These are phyloP conservation scores for Diospyros lotus DNA, from an alignment of 148 eudicot genomes.

Conservation along the genomic window DNA sequence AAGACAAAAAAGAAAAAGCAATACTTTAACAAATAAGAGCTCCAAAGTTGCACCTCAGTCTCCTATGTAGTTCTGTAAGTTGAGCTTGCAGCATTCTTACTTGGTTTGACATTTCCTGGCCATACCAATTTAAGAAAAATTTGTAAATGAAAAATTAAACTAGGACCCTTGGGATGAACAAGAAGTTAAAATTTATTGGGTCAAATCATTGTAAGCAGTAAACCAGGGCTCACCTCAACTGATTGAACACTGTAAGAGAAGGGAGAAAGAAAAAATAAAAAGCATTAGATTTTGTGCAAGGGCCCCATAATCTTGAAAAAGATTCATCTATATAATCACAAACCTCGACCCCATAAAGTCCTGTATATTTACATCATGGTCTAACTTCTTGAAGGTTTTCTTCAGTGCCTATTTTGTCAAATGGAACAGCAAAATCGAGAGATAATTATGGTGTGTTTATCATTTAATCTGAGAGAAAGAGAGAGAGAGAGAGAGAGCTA, in stretches of 20 bases:
- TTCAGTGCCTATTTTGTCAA: conserved; percentile 55
- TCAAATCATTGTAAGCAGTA: conserved; percentile 1
- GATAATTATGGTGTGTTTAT: background rate
- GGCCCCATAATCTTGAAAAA: background rate
- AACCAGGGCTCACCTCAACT: conserved; percentile 41
- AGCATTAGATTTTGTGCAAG: background rate
- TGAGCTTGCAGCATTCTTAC: conserved; percentile 35
- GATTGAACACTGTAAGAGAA: conserved; percentile 39
- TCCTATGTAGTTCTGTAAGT: conserved; percentile 36
- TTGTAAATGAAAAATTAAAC: conserved; percentile 15
- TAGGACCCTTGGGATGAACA: conserved; percentile 14
- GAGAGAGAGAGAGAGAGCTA: background rate
- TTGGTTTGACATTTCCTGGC: conserved; percentile 40
- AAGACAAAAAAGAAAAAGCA: background rate
- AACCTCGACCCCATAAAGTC: conserved; percentile 48
- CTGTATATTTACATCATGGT: conserved; percentile 56
- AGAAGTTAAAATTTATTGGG: conserved; percentile 15
- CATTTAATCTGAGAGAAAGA: background rate
- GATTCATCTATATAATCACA: conserved; percentile 8
- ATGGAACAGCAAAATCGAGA: conserved; percentile 3
- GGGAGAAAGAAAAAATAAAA: background rate
- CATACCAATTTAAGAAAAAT: conserved; percentile 16
- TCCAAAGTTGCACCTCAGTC: conserved; percentile 33
- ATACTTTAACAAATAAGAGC: conserved; percentile 4
- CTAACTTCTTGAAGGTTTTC: conserved; percentile 55